These are phyloP conservation scores for Alternaria hordeiaustralica DNA, from an alignment of 2,329 filamentous ascomycete species.

Conservation along the genomic window DNA sequence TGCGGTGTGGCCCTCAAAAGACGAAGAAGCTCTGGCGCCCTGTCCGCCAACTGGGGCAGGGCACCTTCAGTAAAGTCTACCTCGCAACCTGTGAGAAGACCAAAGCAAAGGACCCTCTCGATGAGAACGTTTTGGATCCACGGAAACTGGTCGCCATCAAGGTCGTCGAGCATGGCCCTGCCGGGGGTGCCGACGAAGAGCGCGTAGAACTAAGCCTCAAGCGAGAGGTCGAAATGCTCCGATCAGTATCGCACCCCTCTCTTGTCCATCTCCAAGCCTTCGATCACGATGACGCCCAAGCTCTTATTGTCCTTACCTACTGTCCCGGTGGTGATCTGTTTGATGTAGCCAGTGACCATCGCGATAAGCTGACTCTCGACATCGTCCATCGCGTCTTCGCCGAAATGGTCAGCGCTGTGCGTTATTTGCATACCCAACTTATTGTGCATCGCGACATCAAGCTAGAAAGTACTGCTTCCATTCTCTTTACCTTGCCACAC, in stretches of 20 bases:
- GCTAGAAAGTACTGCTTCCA: conserved; percentile 78
- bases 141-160: conserved; percentile 92
- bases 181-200: conserved; percentile 90
- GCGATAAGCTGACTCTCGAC: conserved; percentile 68
- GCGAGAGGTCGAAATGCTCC: conserved; percentile 93
- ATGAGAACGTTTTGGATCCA: conserved; percentile 64
- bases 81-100: conserved; percentile 80
- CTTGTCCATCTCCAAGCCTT: conserved; percentile 91
- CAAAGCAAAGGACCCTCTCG: conserved; percentile 48
- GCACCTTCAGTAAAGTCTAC: conserved; percentile 94
- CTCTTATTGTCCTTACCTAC: conserved; percentile 86
- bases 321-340: conserved; percentile 95
- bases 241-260: conserved; percentile 84
- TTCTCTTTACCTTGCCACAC: conserved; percentile 16
- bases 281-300: conserved; percentile 81
- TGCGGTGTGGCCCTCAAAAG: conserved; percentile 65
- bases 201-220: conserved; percentile 92
- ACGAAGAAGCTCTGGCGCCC: conserved; percentile 81
- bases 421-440: conserved; percentile 80
- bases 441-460: conserved; percentile 99
- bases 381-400: conserved; percentile 86
- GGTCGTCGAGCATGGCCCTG: conserved; percentile 91
- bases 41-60: conserved; percentile 82
- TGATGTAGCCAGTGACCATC: conserved; percentile 80
- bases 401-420: conserved; percentile 83